Evolutionary conservation across 2,329 filamentous ascomycete species (phyloP), one percentile per base, ranked within the genome.

Genomic region (Colletotrichum sp.): DNA sequence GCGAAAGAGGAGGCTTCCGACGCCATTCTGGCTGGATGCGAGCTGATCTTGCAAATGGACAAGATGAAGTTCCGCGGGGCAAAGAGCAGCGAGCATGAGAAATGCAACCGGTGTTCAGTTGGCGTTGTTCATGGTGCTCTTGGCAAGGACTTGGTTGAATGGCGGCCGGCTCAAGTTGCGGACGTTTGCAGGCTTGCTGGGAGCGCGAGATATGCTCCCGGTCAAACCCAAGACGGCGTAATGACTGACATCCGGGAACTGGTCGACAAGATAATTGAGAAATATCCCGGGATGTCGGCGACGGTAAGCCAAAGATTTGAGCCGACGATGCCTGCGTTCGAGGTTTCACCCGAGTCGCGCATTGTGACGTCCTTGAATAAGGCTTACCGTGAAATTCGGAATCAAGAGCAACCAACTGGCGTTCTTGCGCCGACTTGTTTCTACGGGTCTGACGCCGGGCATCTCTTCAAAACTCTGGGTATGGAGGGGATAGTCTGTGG

Each of bases 401-500:
- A 59, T 28, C 55, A 28, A 28, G 55, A 59, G 24, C 55, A 59
- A 28, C 55, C 55, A 12, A 59, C 79, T 2, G 80, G 80, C 2
- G 80, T 80, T 6, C 64, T 81, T 8, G 71, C 79, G 7, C 80
- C 79, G 3, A 80, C 79, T 1, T 81, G 79, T 39, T 81, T 80
- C 72, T 80, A 81, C 59, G 80, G 79, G 24, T 80, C 80, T 2
- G 79, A 80, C 32, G 79, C 77, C 2, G 80, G 79, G 8, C 78
- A 81, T 67, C 74, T 81, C 13, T 81, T 80, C 70, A 79, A 79
- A 67, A 63, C 67, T 18, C 76, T 81, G 18, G 80, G 80, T 6
- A 79, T 81, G 79, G 73, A 80, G 71, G 80, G 80, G 0, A 77
- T 81, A 21, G 79, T 81, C 24, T 81, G 80, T 43, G 80, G 80